phyloP scores from a whole-genome alignment of 2,329 filamentous ascomycete genomes.

The Diplodia intermedia region DNA sequence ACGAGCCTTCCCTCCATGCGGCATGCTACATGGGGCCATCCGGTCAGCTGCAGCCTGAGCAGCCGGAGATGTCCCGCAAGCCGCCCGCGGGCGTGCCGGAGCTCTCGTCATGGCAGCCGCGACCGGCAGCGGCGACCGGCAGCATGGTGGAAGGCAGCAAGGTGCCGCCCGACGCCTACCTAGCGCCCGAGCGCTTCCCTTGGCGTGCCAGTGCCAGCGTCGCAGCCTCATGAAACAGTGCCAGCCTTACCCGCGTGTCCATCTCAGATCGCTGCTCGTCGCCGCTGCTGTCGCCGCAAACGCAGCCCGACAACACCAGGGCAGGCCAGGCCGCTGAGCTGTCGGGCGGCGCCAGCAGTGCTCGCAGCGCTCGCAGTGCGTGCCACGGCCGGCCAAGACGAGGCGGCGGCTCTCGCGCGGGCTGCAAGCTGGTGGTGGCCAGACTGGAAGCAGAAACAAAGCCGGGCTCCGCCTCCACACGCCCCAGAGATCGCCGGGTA shows the following conservation, averaged over 20 bases:
- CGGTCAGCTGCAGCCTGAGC: neutral
- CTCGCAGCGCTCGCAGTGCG: no score
- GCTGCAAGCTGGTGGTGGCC: conserved; percentile 2
- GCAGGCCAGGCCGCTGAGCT: neutral
- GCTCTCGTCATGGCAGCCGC: no score
- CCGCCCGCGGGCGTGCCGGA: no score
- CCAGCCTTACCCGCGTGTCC: conserved; percentile 12
- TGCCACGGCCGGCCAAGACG: conserved; percentile 19
- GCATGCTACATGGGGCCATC: neutral
- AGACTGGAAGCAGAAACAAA: conserved; percentile 16
- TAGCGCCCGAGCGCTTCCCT: no score
- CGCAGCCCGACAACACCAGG: neutral
- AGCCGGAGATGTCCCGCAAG: neutral
- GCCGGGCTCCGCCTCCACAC: conserved; percentile 13
- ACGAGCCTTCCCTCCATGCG: neutral
- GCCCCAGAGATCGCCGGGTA: conserved; percentile 25
- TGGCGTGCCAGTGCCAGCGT: no score
- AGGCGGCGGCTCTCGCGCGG: conserved; percentile 1
- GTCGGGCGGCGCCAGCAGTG: neutral
- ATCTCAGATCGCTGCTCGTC: neutral
- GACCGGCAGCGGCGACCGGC: no score
- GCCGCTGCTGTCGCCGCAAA: neutral
- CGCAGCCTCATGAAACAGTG: conserved; percentile 19
- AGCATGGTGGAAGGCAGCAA: no score
- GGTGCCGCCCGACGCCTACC: no score